phyloP scores from a whole-genome alignment of 208 protist species.

The Acanthamoeba royreba region DNA sequence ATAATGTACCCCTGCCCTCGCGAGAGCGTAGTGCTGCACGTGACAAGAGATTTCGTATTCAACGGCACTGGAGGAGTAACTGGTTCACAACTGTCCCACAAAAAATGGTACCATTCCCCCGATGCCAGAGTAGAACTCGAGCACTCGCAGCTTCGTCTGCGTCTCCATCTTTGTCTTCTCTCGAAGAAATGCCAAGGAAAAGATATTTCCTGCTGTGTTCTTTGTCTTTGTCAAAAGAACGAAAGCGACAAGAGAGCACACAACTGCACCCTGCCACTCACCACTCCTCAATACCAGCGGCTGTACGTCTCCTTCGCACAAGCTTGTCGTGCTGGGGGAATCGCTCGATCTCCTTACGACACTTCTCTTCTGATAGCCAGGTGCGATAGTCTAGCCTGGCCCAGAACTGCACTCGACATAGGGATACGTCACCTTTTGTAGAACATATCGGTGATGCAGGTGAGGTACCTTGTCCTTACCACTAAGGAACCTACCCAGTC shows the following conservation, averaged over 20 bases:
- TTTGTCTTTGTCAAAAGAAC: too few relatives aligned
- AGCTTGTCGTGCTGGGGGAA: background rate
- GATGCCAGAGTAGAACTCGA: background rate
- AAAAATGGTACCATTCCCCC: background rate
- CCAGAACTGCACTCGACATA: background rate
- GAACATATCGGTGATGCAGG: background rate
- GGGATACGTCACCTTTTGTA: background rate
- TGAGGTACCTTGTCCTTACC: constrained; percentile 1
- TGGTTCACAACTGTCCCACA: background rate
- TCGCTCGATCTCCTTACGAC: background rate
- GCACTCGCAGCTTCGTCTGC: background rate
- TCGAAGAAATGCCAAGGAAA: too few relatives aligned
- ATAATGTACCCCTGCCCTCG: background rate
- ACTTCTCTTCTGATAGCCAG: background rate
- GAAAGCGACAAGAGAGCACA: too few relatives aligned
- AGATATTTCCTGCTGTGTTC: too few relatives aligned
- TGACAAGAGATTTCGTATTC: background rate
- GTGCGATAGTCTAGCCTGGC: background rate
- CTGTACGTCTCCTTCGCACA: background rate
- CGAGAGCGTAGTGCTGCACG: background rate
- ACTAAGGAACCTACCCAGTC: background rate
- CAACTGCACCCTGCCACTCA: too few relatives aligned
- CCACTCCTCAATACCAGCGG: background rate
- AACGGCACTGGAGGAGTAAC: background rate
- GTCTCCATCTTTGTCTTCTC: background rate